Evolutionary conservation across 176 grass and related monocot genomes (phyloP), one percentile per base, ranked within the genome.

Genomic region (Oryza coarctata): DNA sequence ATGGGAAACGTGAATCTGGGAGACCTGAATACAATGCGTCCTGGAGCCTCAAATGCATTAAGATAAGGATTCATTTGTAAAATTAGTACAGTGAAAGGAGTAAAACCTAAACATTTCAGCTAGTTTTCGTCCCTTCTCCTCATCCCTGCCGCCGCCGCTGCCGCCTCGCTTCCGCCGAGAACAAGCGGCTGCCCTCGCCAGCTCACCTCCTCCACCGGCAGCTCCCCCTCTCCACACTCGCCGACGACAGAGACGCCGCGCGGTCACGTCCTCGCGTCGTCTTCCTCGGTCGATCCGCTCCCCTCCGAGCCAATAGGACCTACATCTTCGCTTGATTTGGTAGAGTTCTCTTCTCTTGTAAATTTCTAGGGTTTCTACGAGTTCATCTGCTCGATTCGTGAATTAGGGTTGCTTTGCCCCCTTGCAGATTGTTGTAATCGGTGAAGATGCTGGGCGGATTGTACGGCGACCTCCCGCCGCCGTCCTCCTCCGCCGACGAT

Each of bases 391-490:
- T 10, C 9, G n/a, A 25, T 25, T 25, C 18, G 11, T 10, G n/a
- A 60, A 11, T 60, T 60, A 23, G 55, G n/a, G 55, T 60, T 9
- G 7, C 8, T n/a, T 60, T 23, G 1, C 49, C n/a, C 8, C 22
- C 17, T 55, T 7, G 50, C 50, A 55, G 50, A 5, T 55, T 11
- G 40, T 55, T 11, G 40, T 41, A 63, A 14, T 47, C 22, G 32
- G 47, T 49, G 7, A 71, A 80, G 76, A 98, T 99, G 93, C 62
- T 99, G 57, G 96, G 96, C 71, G 93, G 96, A 7, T 49, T 99
- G 18, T 99, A 99, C 85, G 93, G 96, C 28, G 91, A 99, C 83
- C 96, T 99, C 39, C 96, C 96, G 64, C 96, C 96, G 60, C 96
- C 93, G 38, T 89, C 92, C 20, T 87, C 90, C 45, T 68, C 92